These are phyloP conservation scores for Carex pumila DNA, from an alignment of 176 grass and related monocot species.

Conservation along the genomic window DNA sequence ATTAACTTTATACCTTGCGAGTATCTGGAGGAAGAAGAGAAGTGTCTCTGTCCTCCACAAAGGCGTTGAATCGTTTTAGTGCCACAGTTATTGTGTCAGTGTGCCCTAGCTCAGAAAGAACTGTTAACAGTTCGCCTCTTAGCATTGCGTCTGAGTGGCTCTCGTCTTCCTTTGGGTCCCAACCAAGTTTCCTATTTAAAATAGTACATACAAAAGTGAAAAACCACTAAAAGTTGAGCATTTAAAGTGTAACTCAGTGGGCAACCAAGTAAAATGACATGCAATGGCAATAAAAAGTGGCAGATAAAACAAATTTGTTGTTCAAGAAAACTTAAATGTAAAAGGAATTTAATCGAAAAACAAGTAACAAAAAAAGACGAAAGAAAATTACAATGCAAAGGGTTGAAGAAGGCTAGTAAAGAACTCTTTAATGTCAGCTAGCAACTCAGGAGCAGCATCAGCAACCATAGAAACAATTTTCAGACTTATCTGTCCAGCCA, in stretches of 20 bases:
- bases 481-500: conserved; percentile 46
- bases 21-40: conserved; percentile 70
- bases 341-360: background rate
- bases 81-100: conserved; percentile 62
- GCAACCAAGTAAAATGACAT: background rate
- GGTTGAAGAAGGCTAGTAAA: conserved; percentile 63
- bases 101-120: conserved; percentile 62
- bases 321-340: background rate
- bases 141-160: conserved; percentile 67
- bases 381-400: conserved; percentile 53
- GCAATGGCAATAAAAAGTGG: background rate
- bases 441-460: conserved; percentile 69
- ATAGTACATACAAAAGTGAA: background rate
- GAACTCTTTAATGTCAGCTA: conserved; percentile 64
- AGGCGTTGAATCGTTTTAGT: conserved; percentile 50
- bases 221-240: background rate
- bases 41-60: conserved; percentile 66
- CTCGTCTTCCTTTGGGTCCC: conserved; percentile 68
- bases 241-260: background rate
- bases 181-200: conserved; percentile 61
- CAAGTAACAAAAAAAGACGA: background rate
- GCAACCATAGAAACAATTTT: conserved; percentile 41
- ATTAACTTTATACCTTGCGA: conserved; percentile 42
- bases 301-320: background rate
- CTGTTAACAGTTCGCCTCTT: conserved; percentile 61